Percentiles rank a stretch among this genome's conserved stretches.
These are phyloP conservation scores for Endocladia muricata DNA, from an alignment of 31 red algal genomes.

Conservation along the genomic window DNA sequence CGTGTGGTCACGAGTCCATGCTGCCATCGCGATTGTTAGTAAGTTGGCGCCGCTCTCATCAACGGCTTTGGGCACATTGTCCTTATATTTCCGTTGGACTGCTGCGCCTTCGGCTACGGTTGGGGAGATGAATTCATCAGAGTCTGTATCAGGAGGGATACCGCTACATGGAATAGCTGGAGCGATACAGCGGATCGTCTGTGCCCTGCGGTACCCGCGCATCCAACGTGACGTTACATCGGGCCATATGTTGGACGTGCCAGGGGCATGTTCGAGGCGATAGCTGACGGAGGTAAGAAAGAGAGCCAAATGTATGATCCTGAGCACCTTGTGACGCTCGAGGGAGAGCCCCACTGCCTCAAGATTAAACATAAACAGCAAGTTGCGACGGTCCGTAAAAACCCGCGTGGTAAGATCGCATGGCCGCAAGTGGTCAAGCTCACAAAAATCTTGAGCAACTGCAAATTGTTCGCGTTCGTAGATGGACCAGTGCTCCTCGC, in stretches of 20 bases:
- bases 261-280: neutral
- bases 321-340: slow-evolving; percentile 2
- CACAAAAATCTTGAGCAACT: slow-evolving; percentile 1
- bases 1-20: neutral
- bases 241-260: neutral
- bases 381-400: slow-evolving; percentile 2
- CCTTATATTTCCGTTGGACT: neutral
- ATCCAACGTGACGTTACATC: slow-evolving; percentile 26
- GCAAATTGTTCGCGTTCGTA: neutral
- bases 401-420: neutral
- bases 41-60: neutral
- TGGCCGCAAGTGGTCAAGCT: neutral
- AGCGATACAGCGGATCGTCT: neutral
- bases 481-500: neutral
- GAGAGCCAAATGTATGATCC: neutral
- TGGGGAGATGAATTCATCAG: neutral
- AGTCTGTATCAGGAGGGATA: neutral
- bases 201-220: neutral
- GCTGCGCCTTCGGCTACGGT: neutral
- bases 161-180: neutral
- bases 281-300: neutral
- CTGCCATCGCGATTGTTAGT: neutral
- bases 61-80: neutral
- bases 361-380: neutral
- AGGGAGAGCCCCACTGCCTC: neutral